Percentiles rank a stretch among this genome's conserved stretches.
phyloP scores from a whole-genome alignment of 2,329 filamentous ascomycete species.

The Tympanopsis confertula region DNA sequence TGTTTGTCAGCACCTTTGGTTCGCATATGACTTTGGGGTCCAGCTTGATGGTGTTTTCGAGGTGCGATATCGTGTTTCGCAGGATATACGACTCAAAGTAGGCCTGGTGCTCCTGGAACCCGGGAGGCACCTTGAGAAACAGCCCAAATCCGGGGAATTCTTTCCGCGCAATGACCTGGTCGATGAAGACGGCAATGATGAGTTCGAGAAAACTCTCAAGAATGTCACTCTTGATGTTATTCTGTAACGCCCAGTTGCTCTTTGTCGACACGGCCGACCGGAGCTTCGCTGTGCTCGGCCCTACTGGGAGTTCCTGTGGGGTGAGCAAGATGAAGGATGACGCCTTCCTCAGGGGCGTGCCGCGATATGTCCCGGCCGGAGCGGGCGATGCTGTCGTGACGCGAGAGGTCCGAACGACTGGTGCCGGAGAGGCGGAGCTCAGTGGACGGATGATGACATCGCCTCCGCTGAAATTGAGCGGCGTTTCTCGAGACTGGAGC shows the following conservation, averaged over 20 bases:
- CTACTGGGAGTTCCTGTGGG: constrained; percentile 45
- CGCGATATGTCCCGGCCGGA: constrained; percentile 32
- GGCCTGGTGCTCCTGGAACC: constrained; percentile 86
- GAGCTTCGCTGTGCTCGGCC: constrained; percentile 49
- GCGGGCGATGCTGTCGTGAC: constrained; percentile 36
- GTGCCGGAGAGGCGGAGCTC: constrained; percentile 47
- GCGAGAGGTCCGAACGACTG: constrained; percentile 63
- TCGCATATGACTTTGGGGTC: constrained; percentile 66
- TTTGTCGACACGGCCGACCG: constrained; percentile 50
- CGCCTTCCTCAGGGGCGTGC: constrained; percentile 61
- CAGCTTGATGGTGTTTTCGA: constrained; percentile 59
- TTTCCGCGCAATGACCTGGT: constrained; percentile 75
- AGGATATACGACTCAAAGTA: constrained; percentile 90
- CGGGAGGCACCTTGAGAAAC: constrained; percentile 78
- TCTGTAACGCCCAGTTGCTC: constrained; percentile 34
- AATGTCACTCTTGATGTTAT: constrained; percentile 52
- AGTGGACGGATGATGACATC: constrained; percentile 75
- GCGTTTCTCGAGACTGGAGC: constrained; percentile 70
- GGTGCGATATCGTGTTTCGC: constrained; percentile 58
- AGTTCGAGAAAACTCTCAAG: constrained; percentile 70
- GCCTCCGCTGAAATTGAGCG: constrained; percentile 73
- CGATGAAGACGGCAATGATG: constrained; percentile 68
- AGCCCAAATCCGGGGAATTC: constrained; percentile 83
- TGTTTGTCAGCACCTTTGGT: constrained; percentile 73
- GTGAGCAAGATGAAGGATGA: constrained; percentile 89